Percentiles rank a stretch among this genome's conserved stretches.
phyloP scores from a whole-genome alignment of 768 basidiomycete genomes.

The Suillus occidentalis region DNA sequence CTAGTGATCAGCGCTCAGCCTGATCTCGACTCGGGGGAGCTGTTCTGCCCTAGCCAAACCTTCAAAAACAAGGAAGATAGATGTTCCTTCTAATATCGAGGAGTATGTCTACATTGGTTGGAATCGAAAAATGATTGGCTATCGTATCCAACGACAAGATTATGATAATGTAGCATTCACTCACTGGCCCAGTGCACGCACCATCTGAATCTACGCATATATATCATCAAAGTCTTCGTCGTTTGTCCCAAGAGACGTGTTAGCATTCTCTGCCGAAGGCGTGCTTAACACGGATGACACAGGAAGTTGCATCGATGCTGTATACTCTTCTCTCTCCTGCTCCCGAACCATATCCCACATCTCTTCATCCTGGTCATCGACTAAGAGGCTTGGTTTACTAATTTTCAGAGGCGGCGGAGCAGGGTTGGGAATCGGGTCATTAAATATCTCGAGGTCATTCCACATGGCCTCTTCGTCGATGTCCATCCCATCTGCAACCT shows the following conservation, averaged over 20 bases:
- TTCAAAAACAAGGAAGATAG: background rate
- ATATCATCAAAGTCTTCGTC: conserved; percentile 67
- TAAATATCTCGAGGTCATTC: conserved; percentile 25
- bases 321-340: conserved; percentile 38
- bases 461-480: conserved; percentile 43
- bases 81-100: background rate
- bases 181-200: background rate
- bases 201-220: conserved; percentile 41
- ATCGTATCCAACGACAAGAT: conserved; percentile 1
- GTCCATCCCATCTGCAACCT: conserved; percentile 19
- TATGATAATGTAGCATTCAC: conserved; percentile 7
- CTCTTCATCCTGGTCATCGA: conserved; percentile 53
- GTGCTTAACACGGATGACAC: conserved; percentile 22
- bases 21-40: too few relatives aligned
- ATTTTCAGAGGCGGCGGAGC: conserved; percentile 10
- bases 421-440: conserved; percentile 10
- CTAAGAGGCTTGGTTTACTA: conserved; percentile 1
- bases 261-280: conserved; percentile 14
- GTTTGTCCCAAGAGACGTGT: conserved; percentile 31
- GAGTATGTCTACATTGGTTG: background rate
- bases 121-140: background rate
- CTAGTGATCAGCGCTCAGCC: too few relatives aligned
- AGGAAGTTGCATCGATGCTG: conserved; percentile 20
- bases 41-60: background rate
- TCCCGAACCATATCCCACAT: conserved; percentile 73